Percentiles rank a stretch among this genome's conserved stretches.
phyloP scores from a whole-genome alignment of 2,329 filamentous ascomycete genomes.

The Talaromyces sp. region DNA sequence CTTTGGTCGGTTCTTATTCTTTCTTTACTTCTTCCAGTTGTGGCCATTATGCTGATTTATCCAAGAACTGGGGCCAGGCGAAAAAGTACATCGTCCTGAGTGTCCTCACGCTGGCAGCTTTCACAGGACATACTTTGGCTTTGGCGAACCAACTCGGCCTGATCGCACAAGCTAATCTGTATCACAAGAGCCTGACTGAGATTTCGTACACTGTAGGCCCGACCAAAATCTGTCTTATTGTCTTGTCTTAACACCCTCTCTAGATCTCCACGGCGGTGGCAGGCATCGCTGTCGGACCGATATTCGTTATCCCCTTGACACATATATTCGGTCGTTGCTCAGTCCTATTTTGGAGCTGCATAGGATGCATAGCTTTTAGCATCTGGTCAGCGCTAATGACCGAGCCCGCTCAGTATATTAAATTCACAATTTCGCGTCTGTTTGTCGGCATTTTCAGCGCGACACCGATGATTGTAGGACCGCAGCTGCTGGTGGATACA shows the following conservation, averaged over 20 bases:
- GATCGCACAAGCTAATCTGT: slow-evolving; percentile 14
- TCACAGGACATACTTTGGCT: slow-evolving; percentile 3
- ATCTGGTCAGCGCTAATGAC: slow-evolving; percentile 12
- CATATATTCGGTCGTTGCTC: slow-evolving; percentile 12
- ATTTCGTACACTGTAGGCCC: slow-evolving; percentile 14
- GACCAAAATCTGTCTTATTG: background rate
- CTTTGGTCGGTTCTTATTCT: slow-evolving; percentile 6
- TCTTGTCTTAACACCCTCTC: background rate
- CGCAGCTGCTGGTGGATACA: slow-evolving; percentile 9
- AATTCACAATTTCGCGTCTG: slow-evolving; percentile 11
- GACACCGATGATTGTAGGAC: slow-evolving; percentile 6
- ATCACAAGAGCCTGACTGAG: slow-evolving; percentile 15
- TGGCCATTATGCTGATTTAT: background rate
- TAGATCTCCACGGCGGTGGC: slow-evolving; percentile 8
- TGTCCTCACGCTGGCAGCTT: slow-evolving; percentile 8
- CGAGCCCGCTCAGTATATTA: slow-evolving; percentile 5
- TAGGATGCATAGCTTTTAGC: slow-evolving; percentile 4
- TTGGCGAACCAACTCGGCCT: slow-evolving; percentile 12
- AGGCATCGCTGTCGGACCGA: slow-evolving; percentile 3
- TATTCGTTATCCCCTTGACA: slow-evolving; percentile 6
- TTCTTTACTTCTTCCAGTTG: background rate
- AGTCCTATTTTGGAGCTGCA: slow-evolving; percentile 8
- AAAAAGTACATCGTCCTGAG: slow-evolving; percentile 8
- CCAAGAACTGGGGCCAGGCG: slow-evolving; percentile 11
- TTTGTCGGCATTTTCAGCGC: slow-evolving; percentile 9